Base-by-base conservation (phyloP, 1,284 basidiomycete species). In the Malassezia japonica region DNA sequence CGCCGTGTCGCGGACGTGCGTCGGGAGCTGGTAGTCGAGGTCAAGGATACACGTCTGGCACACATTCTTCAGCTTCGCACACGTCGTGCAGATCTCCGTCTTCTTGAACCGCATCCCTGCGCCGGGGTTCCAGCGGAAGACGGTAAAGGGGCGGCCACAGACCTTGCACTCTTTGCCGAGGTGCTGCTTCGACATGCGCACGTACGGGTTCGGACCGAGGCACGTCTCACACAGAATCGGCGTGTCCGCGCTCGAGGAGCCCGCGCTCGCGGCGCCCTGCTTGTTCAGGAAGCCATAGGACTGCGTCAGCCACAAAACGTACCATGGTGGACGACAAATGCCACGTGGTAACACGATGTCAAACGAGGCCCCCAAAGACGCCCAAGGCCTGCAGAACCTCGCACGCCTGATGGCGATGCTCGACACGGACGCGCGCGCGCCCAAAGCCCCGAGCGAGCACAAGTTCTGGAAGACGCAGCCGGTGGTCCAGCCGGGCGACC, bases 101-200 rank as follows among this genome's bases (percentile, higher is more conserved):
- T 89, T 87, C 78, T 98, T 98, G 81, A 83, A 94, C 34, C 94
- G 83, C 72, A 83, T 85, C 35, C 90, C 92, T 13, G 75, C 69
- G 44, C 94, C 94, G 1, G 94, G 91, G 67, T 95, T 92, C 94
- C 94, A 98, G 39, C 90, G 84, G 75, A 98, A 99, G 61, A 96
- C 86, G 46, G 91, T 95, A 76, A 94, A 95, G 6, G 90, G 76
- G 56, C 48, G 72, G 85, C 37, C 91, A 82, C 94, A 99, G 55
- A 94, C 87, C 51, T 64, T 88, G 76, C 94, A 98, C 46, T 90
- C 88, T 39, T 87, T 82, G 9, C 90, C 94, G 61, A 86, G 90
- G 68, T 90, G 84, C 79, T 98, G 92, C 75, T 96, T 95, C 13
- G 87, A 88, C 92, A 79, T 75, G 46, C 63, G 52, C 33, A 68